These are phyloP conservation scores for Apiospora koreana DNA, from an alignment of 2,329 filamentous ascomycete species.

Conservation along the genomic window DNA sequence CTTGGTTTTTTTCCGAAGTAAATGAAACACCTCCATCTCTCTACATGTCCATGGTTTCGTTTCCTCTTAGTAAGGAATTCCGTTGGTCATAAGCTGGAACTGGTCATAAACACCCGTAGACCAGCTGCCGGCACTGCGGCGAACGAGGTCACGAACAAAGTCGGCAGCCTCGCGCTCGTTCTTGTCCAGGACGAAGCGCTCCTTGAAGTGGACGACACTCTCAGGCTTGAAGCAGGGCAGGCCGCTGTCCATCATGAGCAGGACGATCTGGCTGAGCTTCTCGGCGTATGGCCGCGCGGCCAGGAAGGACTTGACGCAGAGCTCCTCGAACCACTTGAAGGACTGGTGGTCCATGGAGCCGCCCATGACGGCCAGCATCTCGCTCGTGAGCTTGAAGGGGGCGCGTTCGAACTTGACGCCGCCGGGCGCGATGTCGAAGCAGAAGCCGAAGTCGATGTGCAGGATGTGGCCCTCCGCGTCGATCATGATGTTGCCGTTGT, in stretches of 20 bases:
- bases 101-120: conserved; percentile 96
- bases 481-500: conserved; percentile 99
- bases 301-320: conserved; percentile 94
- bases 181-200: conserved; percentile 90
- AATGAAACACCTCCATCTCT: background rate
- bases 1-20: background rate
- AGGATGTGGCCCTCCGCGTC: conserved; percentile 96
- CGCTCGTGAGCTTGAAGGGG: conserved; percentile 94
- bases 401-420: conserved; percentile 97
- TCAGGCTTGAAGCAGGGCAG: conserved; percentile 98
- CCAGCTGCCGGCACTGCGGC: conserved; percentile 87
- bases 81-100: conserved; percentile 96
- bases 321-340: conserved; percentile 94
- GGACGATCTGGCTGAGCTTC: conserved; percentile 86
- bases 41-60: no score
- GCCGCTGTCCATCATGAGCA: conserved; percentile 94
- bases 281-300: conserved; percentile 83
- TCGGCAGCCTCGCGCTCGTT: conserved; percentile 91
- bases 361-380: conserved; percentile 99
- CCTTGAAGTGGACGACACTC: conserved; percentile 87
- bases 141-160: conserved; percentile 86
- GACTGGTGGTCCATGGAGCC: conserved; percentile 80
- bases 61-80: conserved; percentile 79
- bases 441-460: conserved; percentile 99
- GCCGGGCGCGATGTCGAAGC: conserved; percentile 96